Conservation (phyloP, 345 rosid genomes). For the Arabidopsis suecica region DNA sequence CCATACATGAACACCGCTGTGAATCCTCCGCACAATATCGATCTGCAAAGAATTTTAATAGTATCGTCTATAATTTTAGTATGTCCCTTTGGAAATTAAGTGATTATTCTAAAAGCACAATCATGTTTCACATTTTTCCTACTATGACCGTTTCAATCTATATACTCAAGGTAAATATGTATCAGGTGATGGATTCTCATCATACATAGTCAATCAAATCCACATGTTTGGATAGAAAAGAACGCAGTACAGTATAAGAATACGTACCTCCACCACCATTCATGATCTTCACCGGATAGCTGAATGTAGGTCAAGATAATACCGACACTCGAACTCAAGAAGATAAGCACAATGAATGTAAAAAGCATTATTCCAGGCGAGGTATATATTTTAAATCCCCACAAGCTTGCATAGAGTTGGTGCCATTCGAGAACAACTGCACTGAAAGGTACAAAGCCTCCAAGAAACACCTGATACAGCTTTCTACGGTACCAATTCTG, state of each 20-base stretch:
- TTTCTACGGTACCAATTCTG: constrained; percentile 68
- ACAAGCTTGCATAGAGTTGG: constrained; percentile 67
- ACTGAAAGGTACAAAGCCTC: constrained; percentile 75
- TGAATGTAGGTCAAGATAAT: constrained; percentile 80
- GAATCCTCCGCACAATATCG: constrained; percentile 69
- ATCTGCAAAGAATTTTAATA: constrained; percentile 52
- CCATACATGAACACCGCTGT: constrained; percentile 71
- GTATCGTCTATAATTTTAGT: background rate
- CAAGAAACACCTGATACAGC: constrained; percentile 71
- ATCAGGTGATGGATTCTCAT: background rate
- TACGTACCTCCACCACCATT: constrained; percentile 98
- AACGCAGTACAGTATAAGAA: constrained; percentile 20
- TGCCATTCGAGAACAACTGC: constrained; percentile 73
- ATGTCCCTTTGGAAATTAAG: background rate
- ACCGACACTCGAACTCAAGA: constrained; percentile 64
- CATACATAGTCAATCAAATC: background rate
- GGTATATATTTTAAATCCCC: constrained; percentile 78
- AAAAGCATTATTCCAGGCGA: constrained; percentile 64
- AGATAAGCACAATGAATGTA: constrained; percentile 59
- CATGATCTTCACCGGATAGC: constrained; percentile 83
- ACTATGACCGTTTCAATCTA: background rate
- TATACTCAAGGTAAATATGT: background rate
- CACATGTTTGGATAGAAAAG: background rate
- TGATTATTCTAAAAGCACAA: constrained; percentile 1
- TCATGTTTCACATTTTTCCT: constrained; percentile 24